Evolutionary conservation across 163 green algal species (phyloP), one percentile per base, ranked within the genome.

Genomic region (Scenedesmus sp.): DNA sequence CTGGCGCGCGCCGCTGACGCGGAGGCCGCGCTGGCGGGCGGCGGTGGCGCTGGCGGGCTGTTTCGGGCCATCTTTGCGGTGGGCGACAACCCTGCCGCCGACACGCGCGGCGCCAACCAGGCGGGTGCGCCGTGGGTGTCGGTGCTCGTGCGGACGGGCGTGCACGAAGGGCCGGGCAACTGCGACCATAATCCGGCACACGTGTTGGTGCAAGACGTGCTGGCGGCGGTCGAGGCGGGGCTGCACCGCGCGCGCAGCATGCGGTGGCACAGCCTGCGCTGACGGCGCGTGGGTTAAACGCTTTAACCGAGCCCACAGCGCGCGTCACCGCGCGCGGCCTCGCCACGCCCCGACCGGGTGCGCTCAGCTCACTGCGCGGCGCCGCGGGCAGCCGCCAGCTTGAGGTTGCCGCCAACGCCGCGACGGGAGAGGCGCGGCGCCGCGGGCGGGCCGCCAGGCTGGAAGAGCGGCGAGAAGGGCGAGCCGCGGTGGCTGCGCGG

Each of bases 61-160:
- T 92, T 95, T 67, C 76, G 74, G 29, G 74, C 50, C 65, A 94
- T 97, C 53, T 97, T 86, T 70, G 86, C 82, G 3, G 78, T 97
- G 13, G 93, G 93, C 0, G 93, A 97, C 86, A 97, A 97, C 73
- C 90, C 91, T 0, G 84, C 82, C 3, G 86, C 91, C 0, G 93
- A 97, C 48, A 85, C 96, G 64, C 70, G 85, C 4, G 93, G 93
- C 14, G 92, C 93, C 18, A 90, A 91, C 47, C 42, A 63, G 26
- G 87, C 86, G 47, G 89, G 89, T 0, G 10, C 36, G 6, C 91
- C 89, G 15, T 95, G 89, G 86, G 82, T 88, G 56, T 90, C 86
- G 22, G 80, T 95, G n/a, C 88, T 97, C n/a, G 92, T 97, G 56
- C 66, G 86, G 18, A 97, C 92, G 57, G 91, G 91, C 28, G 91